phyloP scores from a whole-genome alignment of 2,329 filamentous ascomycete species.

The Pseudogymnoascus sp. region DNA sequence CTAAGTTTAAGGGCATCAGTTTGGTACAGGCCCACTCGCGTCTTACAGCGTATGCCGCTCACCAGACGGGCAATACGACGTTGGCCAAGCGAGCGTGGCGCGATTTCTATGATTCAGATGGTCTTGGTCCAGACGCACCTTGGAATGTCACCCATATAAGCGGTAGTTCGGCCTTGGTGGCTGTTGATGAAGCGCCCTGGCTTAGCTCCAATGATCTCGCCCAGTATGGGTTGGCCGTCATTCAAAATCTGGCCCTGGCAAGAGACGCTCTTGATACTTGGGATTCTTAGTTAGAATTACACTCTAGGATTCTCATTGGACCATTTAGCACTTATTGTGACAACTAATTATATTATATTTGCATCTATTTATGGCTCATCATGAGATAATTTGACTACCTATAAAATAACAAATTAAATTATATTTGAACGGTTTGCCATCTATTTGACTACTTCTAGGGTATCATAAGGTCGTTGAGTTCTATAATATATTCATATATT shows the following conservation, averaged over 20 bases:
- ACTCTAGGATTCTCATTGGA: neutral
- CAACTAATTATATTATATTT: neutral
- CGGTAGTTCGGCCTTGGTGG: slow-evolving; percentile 36
- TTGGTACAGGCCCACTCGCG: slow-evolving; percentile 50
- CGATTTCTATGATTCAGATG: slow-evolving; percentile 43
- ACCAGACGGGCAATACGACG: slow-evolving; percentile 35
- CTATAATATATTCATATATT: neutral
- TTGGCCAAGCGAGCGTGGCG: slow-evolving; percentile 45
- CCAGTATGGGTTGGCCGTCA: slow-evolving; percentile 48
- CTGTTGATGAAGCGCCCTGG: slow-evolving; percentile 49
- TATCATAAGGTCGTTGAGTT: neutral
- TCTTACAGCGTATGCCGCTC: slow-evolving; percentile 46
- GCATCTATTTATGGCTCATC: neutral
- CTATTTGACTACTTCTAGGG: neutral
- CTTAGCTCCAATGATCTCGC: slow-evolving; percentile 48
- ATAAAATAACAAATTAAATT: neutral
- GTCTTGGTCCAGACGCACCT: slow-evolving; percentile 30
- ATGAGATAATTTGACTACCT: neutral
- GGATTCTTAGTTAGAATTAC: neutral
- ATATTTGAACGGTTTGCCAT: neutral
- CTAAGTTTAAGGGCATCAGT: slow-evolving; percentile 37
- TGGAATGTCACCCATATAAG: slow-evolving; percentile 34
- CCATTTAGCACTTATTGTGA: neutral
- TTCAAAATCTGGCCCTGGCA: slow-evolving; percentile 43
- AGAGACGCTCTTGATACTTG: slow-evolving; percentile 8